These are phyloP conservation scores for Zymoseptoria ardabiliae DNA, from an alignment of 2,329 filamentous ascomycete genomes.

Conservation along the genomic window DNA sequence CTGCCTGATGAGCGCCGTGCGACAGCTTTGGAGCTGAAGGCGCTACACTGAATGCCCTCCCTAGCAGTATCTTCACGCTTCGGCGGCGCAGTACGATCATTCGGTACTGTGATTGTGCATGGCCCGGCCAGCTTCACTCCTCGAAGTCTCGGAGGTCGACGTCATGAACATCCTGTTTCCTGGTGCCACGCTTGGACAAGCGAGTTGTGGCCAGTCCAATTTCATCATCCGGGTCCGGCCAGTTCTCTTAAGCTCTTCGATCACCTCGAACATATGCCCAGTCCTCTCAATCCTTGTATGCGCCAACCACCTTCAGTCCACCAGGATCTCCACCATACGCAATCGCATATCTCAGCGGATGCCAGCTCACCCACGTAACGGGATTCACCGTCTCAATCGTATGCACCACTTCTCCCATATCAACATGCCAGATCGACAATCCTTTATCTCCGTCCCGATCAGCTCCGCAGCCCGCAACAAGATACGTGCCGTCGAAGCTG, in stretches of 20 bases:
- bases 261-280: background rate
- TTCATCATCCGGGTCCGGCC: background rate
- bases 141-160: too few species aligned
- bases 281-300: background rate
- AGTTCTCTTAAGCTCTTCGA: background rate
- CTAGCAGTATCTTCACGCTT: background rate
- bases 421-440: slow-evolving; percentile 63
- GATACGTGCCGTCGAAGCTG: slow-evolving; percentile 68
- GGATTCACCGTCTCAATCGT: slow-evolving; percentile 61
- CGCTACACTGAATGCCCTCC: background rate
- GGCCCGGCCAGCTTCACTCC: too few species aligned
- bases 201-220: background rate
- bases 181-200: too few species aligned
- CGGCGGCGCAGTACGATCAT: background rate
- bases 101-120: too few species aligned
- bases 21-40: background rate
- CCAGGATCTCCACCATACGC: slow-evolving; percentile 64
- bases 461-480: slow-evolving; percentile 57
- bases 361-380: slow-evolving; percentile 65
- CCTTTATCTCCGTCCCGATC: slow-evolving; percentile 58
- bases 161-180: too few species aligned
- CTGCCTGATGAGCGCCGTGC: background rate
- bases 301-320: slow-evolving; percentile 60
- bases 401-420: slow-evolving; percentile 66
- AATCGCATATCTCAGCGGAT: slow-evolving; percentile 64